Evolutionary conservation across 176 grass and related monocot genomes (phyloP).

Genomic region (Miscanthus lutarioriparius): DNA sequence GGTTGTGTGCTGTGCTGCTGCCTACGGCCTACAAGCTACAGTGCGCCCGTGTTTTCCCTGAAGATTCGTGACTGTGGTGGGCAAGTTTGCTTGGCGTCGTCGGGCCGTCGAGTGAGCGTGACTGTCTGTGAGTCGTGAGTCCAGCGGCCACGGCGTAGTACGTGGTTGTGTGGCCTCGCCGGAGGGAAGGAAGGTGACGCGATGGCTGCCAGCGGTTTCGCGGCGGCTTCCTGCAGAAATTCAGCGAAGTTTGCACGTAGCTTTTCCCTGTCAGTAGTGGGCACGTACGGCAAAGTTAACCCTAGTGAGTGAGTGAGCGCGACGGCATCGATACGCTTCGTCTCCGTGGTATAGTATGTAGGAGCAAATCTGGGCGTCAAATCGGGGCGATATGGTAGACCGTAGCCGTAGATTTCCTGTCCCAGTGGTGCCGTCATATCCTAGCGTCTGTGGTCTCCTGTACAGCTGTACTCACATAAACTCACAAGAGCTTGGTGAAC

Average conservation of each 20-base stretch:
- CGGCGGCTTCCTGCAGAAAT: too few species aligned
- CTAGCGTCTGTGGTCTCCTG: too few species aligned
- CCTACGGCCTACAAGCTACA: too few species aligned
- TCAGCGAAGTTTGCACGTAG: too few species aligned
- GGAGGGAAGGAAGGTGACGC: too few species aligned
- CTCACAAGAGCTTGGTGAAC: too few species aligned
- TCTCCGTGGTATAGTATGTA: neutral
- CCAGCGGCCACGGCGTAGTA: neutral
- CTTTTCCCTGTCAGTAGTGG: neutral
- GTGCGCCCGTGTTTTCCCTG: neutral
- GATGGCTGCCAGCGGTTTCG: too few species aligned
- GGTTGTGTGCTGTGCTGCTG: neutral
- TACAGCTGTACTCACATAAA: too few species aligned
- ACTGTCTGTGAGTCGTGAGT: too few species aligned
- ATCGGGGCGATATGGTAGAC: neutral
- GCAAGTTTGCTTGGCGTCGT: neutral
- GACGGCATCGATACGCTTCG: neutral
- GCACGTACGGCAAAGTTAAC: neutral
- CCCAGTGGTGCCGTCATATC: neutral
- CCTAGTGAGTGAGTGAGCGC: neutral
- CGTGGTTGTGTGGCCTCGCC: too few species aligned
- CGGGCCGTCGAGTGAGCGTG: too few species aligned
- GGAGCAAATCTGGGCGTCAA: neutral
- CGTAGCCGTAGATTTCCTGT: neutral
- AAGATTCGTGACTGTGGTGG: conserved; percentile 1